Percentiles rank a stretch among this genome's conserved stretches.
phyloP scores from a whole-genome alignment of 139 green algal genomes.

The Raphidocelis subcapitata region DNA sequence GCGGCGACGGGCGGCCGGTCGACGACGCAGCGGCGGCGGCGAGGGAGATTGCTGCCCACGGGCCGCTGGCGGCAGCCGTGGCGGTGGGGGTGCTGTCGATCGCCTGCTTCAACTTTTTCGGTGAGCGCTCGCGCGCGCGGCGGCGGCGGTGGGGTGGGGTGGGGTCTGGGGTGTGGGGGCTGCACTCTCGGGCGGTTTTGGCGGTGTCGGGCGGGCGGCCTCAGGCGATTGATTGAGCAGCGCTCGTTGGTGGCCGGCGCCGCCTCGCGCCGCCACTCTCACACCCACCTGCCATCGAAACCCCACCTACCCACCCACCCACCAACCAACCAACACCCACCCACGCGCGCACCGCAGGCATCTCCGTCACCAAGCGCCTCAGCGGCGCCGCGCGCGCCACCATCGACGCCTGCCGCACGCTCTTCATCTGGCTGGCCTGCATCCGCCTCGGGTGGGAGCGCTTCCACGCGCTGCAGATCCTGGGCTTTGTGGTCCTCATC shows the following conservation, averaged over 20 bases:
- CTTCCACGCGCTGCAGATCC: conserved; percentile 77
- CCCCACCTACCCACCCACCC: too few species aligned
- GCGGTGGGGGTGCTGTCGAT: conserved; percentile 61
- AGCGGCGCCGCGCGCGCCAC: conserved; percentile 69
- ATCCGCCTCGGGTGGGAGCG: conserved; percentile 79
- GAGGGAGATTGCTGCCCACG: conserved; percentile 15
- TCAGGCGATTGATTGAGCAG: too few species aligned
- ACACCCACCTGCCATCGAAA: too few species aligned
- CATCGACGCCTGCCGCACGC: conserved; percentile 83
- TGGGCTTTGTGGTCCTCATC: conserved; percentile 80
- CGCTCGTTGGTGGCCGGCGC: too few species aligned
- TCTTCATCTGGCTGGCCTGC: conserved; percentile 78
- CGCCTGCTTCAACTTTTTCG: conserved; percentile 86
- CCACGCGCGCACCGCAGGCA: too few species aligned
- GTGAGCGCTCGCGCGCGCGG: conserved; percentile 30
- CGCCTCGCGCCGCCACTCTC: too few species aligned
- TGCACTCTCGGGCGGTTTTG: too few species aligned
- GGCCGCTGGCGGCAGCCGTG: conserved; percentile 19
- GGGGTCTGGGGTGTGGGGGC: too few species aligned
- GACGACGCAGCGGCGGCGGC: conserved; percentile 47
- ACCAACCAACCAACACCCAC: too few species aligned
- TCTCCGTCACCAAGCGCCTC: conserved; percentile 63
- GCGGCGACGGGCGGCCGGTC: conserved; percentile 47
- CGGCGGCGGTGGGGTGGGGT: too few species aligned
- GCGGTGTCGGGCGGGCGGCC: too few species aligned